phyloP scores from a whole-genome alignment of 169 alveolate species.

The Perkinsus marinus region DNA sequence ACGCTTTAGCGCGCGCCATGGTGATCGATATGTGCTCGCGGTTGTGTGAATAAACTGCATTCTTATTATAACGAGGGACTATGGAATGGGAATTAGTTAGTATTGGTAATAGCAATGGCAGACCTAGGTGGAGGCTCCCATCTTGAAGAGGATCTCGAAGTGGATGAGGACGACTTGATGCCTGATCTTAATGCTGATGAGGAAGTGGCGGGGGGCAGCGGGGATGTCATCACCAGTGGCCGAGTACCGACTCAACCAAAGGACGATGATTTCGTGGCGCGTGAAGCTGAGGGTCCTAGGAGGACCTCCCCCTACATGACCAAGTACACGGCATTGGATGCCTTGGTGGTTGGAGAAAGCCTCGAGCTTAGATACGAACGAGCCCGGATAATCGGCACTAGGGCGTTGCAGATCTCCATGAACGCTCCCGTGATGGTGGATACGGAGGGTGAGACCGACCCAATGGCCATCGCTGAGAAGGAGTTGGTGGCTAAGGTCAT shows the following conservation, averaged over 20 bases:
- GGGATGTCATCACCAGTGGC: background rate
- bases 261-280: background rate
- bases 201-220: background rate
- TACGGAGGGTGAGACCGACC: slow-evolving; percentile 84
- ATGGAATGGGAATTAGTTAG: background rate
- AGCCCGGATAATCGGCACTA: slow-evolving; percentile 97
- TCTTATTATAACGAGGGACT: no score
- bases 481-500: slow-evolving; percentile 90
- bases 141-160: background rate
- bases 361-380: slow-evolving; percentile 67
- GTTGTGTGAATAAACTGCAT: no score
- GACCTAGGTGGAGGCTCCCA: background rate
- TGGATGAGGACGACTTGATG: background rate
- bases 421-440: slow-evolving; percentile 88
- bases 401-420: slow-evolving; percentile 96
- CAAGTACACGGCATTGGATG: slow-evolving; percentile 24
- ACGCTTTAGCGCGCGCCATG: no score
- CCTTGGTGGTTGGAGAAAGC: background rate
- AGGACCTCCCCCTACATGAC: slow-evolving; percentile 88
- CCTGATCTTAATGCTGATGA: background rate
- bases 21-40: no score
- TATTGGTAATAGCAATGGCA: background rate
- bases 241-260: background rate
- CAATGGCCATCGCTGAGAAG: slow-evolving; percentile 92
- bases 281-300: slow-evolving; percentile 50